phyloP scores from a whole-genome alignment of 768 basidiomycete genomes.

The Trametes cingulata region DNA sequence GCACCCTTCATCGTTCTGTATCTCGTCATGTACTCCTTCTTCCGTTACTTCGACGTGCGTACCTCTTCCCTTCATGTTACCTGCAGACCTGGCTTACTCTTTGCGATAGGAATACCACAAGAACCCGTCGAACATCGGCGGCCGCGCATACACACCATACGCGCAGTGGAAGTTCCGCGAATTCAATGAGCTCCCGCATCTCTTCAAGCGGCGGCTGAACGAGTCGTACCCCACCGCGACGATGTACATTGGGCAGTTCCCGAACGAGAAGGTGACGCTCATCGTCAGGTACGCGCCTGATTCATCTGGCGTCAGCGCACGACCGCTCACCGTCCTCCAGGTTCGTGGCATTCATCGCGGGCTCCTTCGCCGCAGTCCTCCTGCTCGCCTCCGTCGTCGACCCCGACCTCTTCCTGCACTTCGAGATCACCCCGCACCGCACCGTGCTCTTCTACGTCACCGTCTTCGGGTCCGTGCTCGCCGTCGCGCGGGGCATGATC shows the following conservation, averaged over 20 bases:
- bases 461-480: constrained; percentile 84
- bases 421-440: constrained; percentile 92
- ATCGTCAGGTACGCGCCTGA: constrained; percentile 75
- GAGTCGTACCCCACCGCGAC: constrained; percentile 88
- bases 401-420: constrained; percentile 89
- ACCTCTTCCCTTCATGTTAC: background rate
- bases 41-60: constrained; percentile 96
- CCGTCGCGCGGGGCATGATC: constrained; percentile 91
- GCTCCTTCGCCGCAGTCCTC: constrained; percentile 95
- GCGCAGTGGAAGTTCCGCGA: constrained; percentile 99
- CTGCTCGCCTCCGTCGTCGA: constrained; percentile 90
- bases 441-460: constrained; percentile 93
- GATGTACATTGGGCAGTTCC: constrained; percentile 97
- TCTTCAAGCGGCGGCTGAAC: constrained; percentile 83
- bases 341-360: constrained; percentile 94
- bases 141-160: constrained; percentile 89
- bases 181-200: constrained; percentile 96
- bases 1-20: constrained; percentile 97
- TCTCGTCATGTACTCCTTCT: constrained; percentile 97
- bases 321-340: constrained; percentile 40
- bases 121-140: constrained; percentile 93
- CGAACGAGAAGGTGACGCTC: constrained; percentile 89
- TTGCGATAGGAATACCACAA: constrained; percentile 90
- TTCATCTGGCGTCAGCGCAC: background rate
- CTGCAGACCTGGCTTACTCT: background rate